Percentiles rank a stretch among this genome's conserved stretches.
Conservation (phyloP, 352 stramenopile genomes). For the Globisporangium emineosum region DNA sequence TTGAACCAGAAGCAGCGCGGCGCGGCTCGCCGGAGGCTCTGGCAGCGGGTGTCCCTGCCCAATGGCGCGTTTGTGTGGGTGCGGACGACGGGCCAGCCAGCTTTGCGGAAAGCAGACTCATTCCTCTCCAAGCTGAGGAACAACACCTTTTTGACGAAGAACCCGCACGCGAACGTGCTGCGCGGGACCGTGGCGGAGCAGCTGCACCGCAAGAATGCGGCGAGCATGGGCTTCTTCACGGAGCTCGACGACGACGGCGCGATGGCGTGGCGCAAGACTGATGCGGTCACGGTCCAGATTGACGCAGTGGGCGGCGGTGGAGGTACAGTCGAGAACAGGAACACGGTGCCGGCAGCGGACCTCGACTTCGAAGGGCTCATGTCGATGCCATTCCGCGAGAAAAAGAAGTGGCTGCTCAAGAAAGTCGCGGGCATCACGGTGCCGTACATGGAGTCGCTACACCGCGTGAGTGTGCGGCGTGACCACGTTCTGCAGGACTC, state of each 20-base stretch:
- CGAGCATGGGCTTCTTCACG: slow-evolving; percentile 66
- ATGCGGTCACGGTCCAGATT: slow-evolving; percentile 43
- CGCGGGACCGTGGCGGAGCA: slow-evolving; percentile 52
- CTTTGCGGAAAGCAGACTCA: slow-evolving; percentile 35
- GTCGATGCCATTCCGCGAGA: slow-evolving; percentile 65
- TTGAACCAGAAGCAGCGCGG: slow-evolving; percentile 63
- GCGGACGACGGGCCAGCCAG: slow-evolving; percentile 30
- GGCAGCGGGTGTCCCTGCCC: slow-evolving; percentile 56
- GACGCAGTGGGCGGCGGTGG: slow-evolving; percentile 20
- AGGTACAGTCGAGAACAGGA: slow-evolving; percentile 16
- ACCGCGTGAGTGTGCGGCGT: slow-evolving; percentile 57
- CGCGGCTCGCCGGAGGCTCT: slow-evolving; percentile 45
- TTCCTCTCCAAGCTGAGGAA: slow-evolving; percentile 53
- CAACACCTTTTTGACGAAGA: slow-evolving; percentile 57
- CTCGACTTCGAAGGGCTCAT: slow-evolving; percentile 69
- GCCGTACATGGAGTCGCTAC: slow-evolving; percentile 60
- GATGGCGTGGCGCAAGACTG: slow-evolving; percentile 48
- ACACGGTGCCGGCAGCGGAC: slow-evolving; percentile 21
- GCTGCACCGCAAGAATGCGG: slow-evolving; percentile 74
- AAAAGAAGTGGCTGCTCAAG: slow-evolving; percentile 79
- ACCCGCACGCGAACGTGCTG: slow-evolving; percentile 38
- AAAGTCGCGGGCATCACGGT: slow-evolving; percentile 51
- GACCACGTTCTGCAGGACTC: slow-evolving; percentile 65
- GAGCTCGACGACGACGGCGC: slow-evolving; percentile 45
- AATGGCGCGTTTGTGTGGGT: slow-evolving; percentile 68